Evolutionary conservation across 345 rosid genomes (phyloP).

Genomic region (Arabidopsis thaliana): TAIR10.1 NC_003074.8:9501001-9501500

Average conservation of each 20-base stretch:
- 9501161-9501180: conserved; percentile 65
- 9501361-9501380: conserved; percentile 57
- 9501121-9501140: conserved; percentile 54
- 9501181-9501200: conserved; percentile 65
- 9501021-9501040: conserved; percentile 58
- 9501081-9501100: conserved; percentile 78
- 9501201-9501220: conserved; percentile 61
- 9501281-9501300: conserved; percentile 70
- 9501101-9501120: conserved; percentile 67
- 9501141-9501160: conserved; percentile 56
- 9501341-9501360: conserved; percentile 55
- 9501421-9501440: conserved; percentile 50
- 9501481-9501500: conserved; percentile 65
- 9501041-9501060: conserved; percentile 62
- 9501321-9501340: conserved; percentile 54
- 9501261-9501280: conserved; percentile 52
- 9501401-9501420: conserved; percentile 78
- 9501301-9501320: conserved; percentile 66
- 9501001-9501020: conserved; percentile 55
- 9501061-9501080: conserved; percentile 68
- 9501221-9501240: conserved; percentile 68
- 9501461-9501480: conserved; percentile 71
- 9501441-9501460: conserved; percentile 59
- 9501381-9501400: conserved; percentile 69
- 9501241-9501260: conserved; percentile 55